phyloP scores from a whole-genome alignment of 768 basidiomycete species.

The Auricularia heimuer region DNA sequence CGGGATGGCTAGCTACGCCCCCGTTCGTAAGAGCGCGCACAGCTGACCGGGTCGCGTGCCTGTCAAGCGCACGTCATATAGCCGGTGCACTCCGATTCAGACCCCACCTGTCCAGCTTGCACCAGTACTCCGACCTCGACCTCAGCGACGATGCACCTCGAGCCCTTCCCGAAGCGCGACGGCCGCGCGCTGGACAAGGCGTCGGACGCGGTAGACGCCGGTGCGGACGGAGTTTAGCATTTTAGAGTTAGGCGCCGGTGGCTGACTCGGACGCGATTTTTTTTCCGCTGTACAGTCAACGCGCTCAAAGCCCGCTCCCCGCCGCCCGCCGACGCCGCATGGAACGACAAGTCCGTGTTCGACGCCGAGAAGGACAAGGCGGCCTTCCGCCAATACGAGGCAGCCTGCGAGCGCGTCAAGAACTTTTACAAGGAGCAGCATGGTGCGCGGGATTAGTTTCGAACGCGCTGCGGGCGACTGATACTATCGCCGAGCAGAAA shows the following conservation, averaged over 20 bases:
- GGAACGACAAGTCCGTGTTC: slow-evolving; percentile 50
- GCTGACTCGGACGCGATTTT: neutral
- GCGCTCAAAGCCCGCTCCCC: slow-evolving; percentile 43
- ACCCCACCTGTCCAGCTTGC: no score
- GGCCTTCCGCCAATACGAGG: slow-evolving; percentile 62
- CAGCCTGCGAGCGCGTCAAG: slow-evolving; percentile 69
- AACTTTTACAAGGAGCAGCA: neutral
- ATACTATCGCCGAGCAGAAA: slow-evolving; percentile 37
- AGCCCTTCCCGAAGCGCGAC: slow-evolving; percentile 10
- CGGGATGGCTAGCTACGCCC: no score
- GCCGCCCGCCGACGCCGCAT: slow-evolving; percentile 17
- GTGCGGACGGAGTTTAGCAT: slow-evolving; percentile 20
- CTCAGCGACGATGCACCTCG: neutral
- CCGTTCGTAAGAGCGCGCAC: no score
- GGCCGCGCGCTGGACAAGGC: slow-evolving; percentile 30
- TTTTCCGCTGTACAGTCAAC: slow-evolving; percentile 40
- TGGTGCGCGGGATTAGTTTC: neutral
- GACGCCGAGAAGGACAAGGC: slow-evolving; percentile 56
- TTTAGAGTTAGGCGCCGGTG: neutral
- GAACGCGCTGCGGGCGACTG: neutral
- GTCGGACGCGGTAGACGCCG: slow-evolving; percentile 41
- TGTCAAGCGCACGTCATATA: no score
- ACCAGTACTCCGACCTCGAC: no score
- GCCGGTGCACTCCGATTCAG: no score
- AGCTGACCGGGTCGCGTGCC: no score